Evolutionary conservation across 768 basidiomycete genomes (phyloP).

Genomic region (Naematelia encephala): DNA sequence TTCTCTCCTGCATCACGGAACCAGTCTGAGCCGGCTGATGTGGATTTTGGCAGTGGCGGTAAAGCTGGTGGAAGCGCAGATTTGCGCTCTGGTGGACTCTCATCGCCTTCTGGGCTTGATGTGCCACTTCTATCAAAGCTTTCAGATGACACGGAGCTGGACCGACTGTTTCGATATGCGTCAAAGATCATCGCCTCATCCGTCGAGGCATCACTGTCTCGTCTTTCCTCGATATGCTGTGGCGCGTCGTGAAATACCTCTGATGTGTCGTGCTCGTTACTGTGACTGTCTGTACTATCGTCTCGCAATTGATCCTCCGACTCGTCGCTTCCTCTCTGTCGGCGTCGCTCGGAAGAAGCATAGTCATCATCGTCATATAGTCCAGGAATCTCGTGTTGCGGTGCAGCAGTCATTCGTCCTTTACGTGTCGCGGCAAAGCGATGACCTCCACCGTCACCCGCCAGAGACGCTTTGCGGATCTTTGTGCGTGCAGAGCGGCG

Average conservation of each 20-base stretch:
- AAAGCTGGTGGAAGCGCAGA: constrained; percentile 22
- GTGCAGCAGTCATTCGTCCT: constrained; percentile 52
- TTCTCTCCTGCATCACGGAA: constrained; percentile 28
- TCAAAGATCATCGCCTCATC: constrained; percentile 82
- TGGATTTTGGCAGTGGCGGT: constrained; percentile 5
- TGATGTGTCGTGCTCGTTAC: constrained; percentile 60
- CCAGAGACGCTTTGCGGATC: constrained; percentile 78
- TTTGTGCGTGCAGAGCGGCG: constrained; percentile 90
- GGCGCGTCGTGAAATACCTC: constrained; percentile 50
- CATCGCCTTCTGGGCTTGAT: constrained; percentile 23
- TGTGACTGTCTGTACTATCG: constrained; percentile 49
- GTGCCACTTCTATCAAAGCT: constrained; percentile 15
- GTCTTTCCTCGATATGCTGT: constrained; percentile 41
- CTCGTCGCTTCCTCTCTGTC: not conserved
- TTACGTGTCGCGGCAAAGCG: constrained; percentile 62
- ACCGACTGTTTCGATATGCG: constrained; percentile 57
- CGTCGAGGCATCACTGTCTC: constrained; percentile 59
- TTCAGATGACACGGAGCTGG: constrained; percentile 30
- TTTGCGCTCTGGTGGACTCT: constrained; percentile 19
- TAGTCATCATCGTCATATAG: constrained; percentile 31
- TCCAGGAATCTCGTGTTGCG: constrained; percentile 20
- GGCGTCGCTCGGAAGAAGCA: constrained; percentile 6
- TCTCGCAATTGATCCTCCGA: constrained; percentile 11
- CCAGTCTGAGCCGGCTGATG: constrained; percentile 23
- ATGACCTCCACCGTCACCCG: constrained; percentile 76